Base-by-base conservation (phyloP, 2,329 filamentous ascomycete species). In the Mycogone perniciosa region DNA sequence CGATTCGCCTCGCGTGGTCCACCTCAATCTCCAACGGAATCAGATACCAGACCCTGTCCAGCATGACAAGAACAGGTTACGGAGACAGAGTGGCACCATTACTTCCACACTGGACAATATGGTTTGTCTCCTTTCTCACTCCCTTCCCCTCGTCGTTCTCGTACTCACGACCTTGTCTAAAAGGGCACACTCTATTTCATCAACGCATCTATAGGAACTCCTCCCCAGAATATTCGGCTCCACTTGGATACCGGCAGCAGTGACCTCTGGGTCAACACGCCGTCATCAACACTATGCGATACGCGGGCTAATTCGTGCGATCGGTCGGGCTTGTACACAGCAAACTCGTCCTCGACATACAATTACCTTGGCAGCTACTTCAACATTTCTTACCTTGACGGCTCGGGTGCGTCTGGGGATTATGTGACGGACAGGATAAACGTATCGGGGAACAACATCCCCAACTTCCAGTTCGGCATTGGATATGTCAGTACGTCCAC, bases 381-480 rank as follows among this genome's bases (percentile, higher is more conserved):
- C 73, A 91, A 92, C 70, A 95, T 96, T 56, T 83, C 84, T 1
- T 96, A 96, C 58, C 85, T 87, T 38, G 90, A 96, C 67, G 88
- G 88, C 42, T 87, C 87, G 0, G 82, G 83, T 5, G 87, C 89
- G 0, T 66, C 71, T 1, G 90, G 91, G 33, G 87, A 93, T 67
- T 96, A 95, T 65, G 88, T 82, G 2, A 83, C 79, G 4, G 91
- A 96, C 62, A 85, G 76, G 0, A 70, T 95, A 51, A 71, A 68
- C 4, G 72, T 90, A 48, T 82, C 79, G 9, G 71, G 71, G 26
- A 65, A 75, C 31, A 75, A 67, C 1, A 58, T 90, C 31, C 56
- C 72, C 4, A 67, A 71, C 50, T 70, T 89, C 50, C 85, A 90
- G 60, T 88, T 91, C 59, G 87, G 86, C 54, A 74, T 91, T 54